Evolutionary conservation across 1,284 basidiomycete genomes (phyloP).

Genomic region (Apiotrichum mycotoxinovorans): DNA sequence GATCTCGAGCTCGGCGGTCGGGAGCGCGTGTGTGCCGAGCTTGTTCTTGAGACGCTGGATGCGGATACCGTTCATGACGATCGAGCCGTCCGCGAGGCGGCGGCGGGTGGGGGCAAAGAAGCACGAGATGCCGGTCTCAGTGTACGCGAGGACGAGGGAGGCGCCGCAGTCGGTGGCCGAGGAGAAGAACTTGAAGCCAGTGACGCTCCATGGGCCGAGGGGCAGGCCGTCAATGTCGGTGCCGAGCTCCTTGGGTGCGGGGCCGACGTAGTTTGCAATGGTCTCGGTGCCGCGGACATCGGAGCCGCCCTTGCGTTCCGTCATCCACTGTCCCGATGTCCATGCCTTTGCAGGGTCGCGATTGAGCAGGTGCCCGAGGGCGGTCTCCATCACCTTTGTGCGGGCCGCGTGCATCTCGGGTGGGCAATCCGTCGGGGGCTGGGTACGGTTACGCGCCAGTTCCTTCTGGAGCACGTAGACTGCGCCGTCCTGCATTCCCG

Average conservation of each 20-base stretch:
- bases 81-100: constrained; percentile 16
- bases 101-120: constrained; percentile 57
- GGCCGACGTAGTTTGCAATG: constrained; percentile 55
- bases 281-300: constrained; percentile 75
- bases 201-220: constrained; percentile 44
- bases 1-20: constrained; percentile 72
- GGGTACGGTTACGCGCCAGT: background rate
- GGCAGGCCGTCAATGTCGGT: constrained; percentile 18
- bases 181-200: constrained; percentile 80
- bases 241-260: background rate
- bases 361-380: constrained; percentile 15
- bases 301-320: constrained; percentile 72
- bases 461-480: constrained; percentile 7
- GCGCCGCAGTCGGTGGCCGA: constrained; percentile 63
- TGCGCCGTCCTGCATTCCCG: constrained; percentile 22
- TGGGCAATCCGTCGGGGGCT: background rate
- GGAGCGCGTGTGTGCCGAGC: constrained; percentile 69
- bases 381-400: constrained; percentile 12
- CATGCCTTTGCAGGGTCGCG: constrained; percentile 60
- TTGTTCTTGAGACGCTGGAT: constrained; percentile 75
- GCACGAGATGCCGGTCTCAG: constrained; percentile 60
- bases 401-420: background rate
- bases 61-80: constrained; percentile 62
- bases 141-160: constrained; percentile 18
- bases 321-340: constrained; percentile 81